Conservation (phyloP, 2,329 filamentous ascomycete genomes). For the Diaporthe eres region DNA sequence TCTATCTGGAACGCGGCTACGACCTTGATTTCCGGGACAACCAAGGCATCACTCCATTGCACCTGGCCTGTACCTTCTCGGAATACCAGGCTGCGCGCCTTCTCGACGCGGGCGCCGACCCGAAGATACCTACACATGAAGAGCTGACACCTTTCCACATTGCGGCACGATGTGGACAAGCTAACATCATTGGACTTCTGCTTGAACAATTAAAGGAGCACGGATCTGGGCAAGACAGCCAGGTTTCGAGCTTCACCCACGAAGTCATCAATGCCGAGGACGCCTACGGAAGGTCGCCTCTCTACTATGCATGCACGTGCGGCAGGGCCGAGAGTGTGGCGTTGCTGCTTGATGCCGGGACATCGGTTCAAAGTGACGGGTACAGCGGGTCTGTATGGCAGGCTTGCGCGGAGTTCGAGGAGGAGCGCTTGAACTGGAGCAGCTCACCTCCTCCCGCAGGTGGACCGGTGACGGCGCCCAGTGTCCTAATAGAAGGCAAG, state of each 20-base stretch:
- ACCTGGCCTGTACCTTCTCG: constrained; percentile 27
- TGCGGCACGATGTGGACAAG: constrained; percentile 4
- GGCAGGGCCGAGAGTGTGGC: constrained; percentile 11
- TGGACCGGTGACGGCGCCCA: neutral
- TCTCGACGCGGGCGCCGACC: neutral
- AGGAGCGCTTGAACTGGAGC: constrained; percentile 13
- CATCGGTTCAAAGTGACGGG: neutral
- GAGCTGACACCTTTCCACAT: constrained; percentile 11
- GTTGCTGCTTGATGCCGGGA: constrained; percentile 30
- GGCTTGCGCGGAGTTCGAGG: constrained; percentile 11
- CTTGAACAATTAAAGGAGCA: neutral
- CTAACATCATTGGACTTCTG: constrained; percentile 23
- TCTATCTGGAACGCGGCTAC: neutral
- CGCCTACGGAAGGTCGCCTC: neutral
- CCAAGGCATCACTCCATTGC: constrained; percentile 7
- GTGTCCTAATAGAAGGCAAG: constrained; percentile 10
- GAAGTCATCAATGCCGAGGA: neutral
- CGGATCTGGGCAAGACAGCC: neutral
- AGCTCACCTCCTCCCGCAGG: neutral
- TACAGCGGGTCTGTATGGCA: constrained; percentile 25
- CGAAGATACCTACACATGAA: neutral
- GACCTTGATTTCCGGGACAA: neutral
- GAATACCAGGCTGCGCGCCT: constrained; percentile 15
- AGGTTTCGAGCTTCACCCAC: neutral
- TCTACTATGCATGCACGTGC: constrained; percentile 15